Base-by-base conservation (phyloP, 2,329 filamentous ascomycete genomes). In the Venturia pyrina region DNA sequence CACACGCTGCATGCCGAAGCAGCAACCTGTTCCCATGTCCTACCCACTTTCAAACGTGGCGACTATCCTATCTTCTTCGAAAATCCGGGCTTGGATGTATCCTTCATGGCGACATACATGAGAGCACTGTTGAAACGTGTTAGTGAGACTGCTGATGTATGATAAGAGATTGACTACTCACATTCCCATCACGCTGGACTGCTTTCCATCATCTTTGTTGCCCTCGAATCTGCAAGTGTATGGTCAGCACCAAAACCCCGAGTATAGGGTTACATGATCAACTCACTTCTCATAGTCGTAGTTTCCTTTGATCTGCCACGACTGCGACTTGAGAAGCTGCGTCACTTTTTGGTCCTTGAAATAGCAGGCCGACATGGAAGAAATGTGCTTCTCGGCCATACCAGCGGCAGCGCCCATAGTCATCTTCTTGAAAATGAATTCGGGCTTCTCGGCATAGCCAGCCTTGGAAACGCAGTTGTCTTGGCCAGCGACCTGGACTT, bases 271-370 rank as follows among this genome's bases (percentile, higher is more conserved):
- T 21, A 21, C 10, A 44, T 10, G 44, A 1, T 2, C 4, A 48
- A n/a, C 44, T 24, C 13, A 21, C 59, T 64, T 48, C 11, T 64
- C 61, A 56, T 66, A 66, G 34, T 66, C 65, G 21, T 66, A 66
- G 24, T 53, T 40, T 34, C 37, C 64, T 24, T 63, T 62, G 56
- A 65, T 65, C n/a, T 41, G 34, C 64, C 64, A 65, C 11, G 24
- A 40, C 40, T 66, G 60, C 24, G 21, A 28, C 24, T 34, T 34
- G 13, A 19, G 17, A n/a, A 65, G 48, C 43, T 65, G 21, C 21
- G 19, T n/a, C 56, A 65, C 34, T 15, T 40, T 40, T 13, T 41
- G 24, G 41, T 65, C 40, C 11, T 65, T 32, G 11, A 43, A 61
- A 46, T 24, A 57, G 32, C 64, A 62, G 34, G 40, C n/a, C 8